Conservation (phyloP, 805 yeast species). For the Wilhelminamyces savonicus region DNA sequence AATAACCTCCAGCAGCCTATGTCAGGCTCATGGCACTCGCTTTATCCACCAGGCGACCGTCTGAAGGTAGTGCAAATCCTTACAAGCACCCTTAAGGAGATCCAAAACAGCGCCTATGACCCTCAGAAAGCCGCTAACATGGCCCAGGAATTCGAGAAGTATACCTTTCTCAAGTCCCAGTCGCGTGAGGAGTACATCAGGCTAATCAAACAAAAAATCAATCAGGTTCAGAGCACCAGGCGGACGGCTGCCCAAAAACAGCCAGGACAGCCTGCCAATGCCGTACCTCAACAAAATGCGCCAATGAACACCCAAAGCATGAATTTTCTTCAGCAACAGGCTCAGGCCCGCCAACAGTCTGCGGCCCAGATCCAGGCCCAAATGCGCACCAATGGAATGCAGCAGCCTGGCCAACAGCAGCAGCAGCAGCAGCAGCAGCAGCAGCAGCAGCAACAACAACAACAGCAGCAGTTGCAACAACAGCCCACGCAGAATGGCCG, state of each 20-base stretch:
- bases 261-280: constrained; percentile 3
- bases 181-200: constrained; percentile 51
- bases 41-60: constrained; percentile 23
- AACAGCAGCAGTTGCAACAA: constrained; percentile 7
- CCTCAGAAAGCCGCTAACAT: constrained; percentile 34
- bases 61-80: constrained; percentile 36
- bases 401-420: constrained; percentile 1
- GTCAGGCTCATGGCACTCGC: constrained; percentile 21
- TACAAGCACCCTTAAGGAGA: constrained; percentile 29
- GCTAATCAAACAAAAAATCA: constrained; percentile 33
- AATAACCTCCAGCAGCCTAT: constrained; percentile 14
- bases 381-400: constrained; percentile 9
- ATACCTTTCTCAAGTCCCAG: constrained; percentile 52
- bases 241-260: constrained; percentile 12
- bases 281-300: constrained; percentile 1
- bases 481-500: constrained; percentile 1
- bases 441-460: constrained; percentile 12
- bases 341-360: constrained; percentile 46
- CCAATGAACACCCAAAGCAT: constrained; percentile 12
- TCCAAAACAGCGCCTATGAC: constrained; percentile 27
- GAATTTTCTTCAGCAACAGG: constrained; percentile 36
- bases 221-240: constrained; percentile 19
- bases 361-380: constrained; percentile 37
- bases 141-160: constrained; percentile 69
- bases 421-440: constrained; percentile 5